Base-by-base conservation (phyloP, 2,329 filamentous ascomycete species). In the Hypoxylon sp. region DNA sequence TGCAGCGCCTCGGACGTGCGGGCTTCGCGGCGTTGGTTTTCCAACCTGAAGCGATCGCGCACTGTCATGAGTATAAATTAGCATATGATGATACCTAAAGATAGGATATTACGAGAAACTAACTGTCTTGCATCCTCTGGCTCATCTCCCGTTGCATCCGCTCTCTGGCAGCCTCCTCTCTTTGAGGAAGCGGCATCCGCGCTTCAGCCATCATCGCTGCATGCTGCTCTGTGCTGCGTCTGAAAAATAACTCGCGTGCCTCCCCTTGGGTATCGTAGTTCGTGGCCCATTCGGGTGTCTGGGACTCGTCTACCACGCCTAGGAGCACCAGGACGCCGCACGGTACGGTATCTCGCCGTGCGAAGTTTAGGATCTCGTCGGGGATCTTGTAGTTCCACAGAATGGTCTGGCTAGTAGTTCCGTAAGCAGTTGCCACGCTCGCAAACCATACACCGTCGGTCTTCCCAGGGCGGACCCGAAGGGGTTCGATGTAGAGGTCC, bases 331-430 rank as follows among this genome's bases (percentile, higher is more conserved):
- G 80, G 28, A 89, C 80, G 32, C 87, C 88, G 72, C 87, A 89
- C 0, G 87, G 87, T 0, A 90, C 82, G 0, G 84, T 85, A 17
- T 85, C 83, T 30, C 81, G 82, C 7, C 83, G 80, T 2, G 85
- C 77, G 63, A 90, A 87, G 0, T 78, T 68, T 1, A 88, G 72
- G 3, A 89, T 77, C 2, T 83, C 81, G 19, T 84, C 80, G 0
- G 87, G 86, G 50, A 89, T 87, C 61, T 83, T 82, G 78, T 88
- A 89, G 73, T 85, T 87, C 87, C 87, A 90, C 2, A 90, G 79
- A 9, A 88, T 81, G 0, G 86, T 88, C 69, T 85, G 82, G 53
- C 81, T 84, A 0, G 83, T 81, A 1, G 85, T 86, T 19, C 85
- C 84, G 63, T 85, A 84, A 0, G 87, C 87, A 0, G 87, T 89